Percentiles rank a stretch among this genome's conserved stretches.
Evolutionary conservation across 805 yeast genomes (phyloP).

Genomic region (Lipomyces orientalis): DNA sequence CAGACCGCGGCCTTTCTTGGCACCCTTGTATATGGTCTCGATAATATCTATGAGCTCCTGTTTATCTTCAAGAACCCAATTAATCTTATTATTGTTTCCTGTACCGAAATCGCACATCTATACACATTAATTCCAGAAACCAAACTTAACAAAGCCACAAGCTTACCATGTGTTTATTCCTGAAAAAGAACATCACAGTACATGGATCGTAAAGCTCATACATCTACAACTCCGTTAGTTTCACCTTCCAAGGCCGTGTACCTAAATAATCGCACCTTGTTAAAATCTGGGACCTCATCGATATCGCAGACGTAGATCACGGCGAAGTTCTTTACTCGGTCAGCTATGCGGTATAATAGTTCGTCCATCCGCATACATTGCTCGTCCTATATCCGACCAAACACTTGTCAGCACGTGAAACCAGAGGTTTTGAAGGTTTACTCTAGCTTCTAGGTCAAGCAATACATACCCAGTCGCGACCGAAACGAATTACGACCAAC

Average conservation of each 20-base stretch:
- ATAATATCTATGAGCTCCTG: conserved; percentile 91
- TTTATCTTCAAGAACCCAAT: conserved; percentile 74
- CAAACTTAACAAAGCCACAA: background rate
- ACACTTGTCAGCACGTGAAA: background rate
- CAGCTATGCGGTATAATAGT: conserved; percentile 75
- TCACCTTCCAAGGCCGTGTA: background rate
- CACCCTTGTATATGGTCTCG: conserved; percentile 89
- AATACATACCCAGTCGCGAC: conserved; percentile 59
- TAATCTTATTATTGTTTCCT: conserved; percentile 93
- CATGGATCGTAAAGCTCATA: conserved; percentile 89
- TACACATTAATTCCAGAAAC: background rate
- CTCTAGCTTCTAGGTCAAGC: background rate
- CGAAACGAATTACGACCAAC: conserved; percentile 86
- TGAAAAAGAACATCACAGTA: conserved; percentile 89
- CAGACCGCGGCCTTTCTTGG: conserved; percentile 88
- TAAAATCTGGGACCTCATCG: conserved; percentile 88
- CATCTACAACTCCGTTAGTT: conserved; percentile 60
- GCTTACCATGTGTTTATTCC: conserved; percentile 55
- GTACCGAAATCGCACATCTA: conserved; percentile 97
- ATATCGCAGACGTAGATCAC: conserved; percentile 87
- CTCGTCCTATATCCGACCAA: conserved; percentile 49
- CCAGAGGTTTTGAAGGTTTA: background rate
- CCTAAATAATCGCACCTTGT: conserved; percentile 42
- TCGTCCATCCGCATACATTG: conserved; percentile 94
- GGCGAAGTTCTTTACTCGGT: conserved; percentile 85